These are phyloP conservation scores for Pholiota molesta DNA, from an alignment of 768 basidiomycete genomes.

Conservation along the genomic window DNA sequence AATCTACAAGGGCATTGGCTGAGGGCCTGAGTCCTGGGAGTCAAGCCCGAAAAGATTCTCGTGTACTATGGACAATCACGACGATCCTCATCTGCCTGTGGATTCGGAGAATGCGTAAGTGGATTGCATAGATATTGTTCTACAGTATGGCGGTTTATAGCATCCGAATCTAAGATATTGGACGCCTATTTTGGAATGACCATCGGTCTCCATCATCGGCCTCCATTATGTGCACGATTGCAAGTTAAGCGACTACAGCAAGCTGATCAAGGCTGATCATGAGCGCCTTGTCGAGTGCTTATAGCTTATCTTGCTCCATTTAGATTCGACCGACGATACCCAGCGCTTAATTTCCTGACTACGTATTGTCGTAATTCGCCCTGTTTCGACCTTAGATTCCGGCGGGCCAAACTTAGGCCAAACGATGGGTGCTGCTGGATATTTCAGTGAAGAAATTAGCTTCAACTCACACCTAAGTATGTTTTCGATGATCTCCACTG, in stretches of 20 bases:
- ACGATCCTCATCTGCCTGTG: too few species aligned
- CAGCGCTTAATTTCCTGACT: background rate
- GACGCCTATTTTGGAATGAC: background rate
- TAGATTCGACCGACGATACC: background rate
- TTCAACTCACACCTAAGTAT: background rate
- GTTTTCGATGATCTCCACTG: background rate
- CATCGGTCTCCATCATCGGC: background rate
- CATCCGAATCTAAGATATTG: slow-evolving; percentile 7
- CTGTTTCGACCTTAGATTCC: background rate
- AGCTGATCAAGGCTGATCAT: too few species aligned
- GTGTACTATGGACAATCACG: background rate
- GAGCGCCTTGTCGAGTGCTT: background rate
- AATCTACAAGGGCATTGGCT: background rate
- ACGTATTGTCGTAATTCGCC: too few species aligned
- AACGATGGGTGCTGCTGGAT: too few species aligned
- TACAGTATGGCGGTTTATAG: background rate
- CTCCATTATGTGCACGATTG: background rate
- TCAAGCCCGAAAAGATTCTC: background rate
- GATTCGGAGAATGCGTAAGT: too few species aligned
- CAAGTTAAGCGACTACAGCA: background rate
- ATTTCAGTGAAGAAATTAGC: background rate
- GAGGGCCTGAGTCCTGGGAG: background rate
- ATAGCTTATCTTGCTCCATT: slow-evolving; percentile 2
- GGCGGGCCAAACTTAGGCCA: too few species aligned
- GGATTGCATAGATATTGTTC: background rate